Conservation (phyloP, 768 basidiomycete genomes). For the Omphalotus guepiniiformis region DNA sequence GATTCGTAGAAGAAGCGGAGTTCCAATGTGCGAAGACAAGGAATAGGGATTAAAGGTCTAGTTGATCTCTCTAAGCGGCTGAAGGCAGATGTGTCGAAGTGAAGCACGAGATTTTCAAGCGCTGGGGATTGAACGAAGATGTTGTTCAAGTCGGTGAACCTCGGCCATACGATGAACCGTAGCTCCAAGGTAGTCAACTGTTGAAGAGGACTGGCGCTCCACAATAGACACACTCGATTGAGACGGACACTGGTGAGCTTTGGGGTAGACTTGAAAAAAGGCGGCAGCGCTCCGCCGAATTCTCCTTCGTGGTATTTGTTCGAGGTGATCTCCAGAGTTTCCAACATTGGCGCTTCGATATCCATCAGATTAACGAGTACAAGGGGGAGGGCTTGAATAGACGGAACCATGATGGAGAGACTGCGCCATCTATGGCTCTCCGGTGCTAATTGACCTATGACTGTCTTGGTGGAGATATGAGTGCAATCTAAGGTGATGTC, state of each 20-base stretch:
- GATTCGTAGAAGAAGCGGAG: constrained; percentile 9
- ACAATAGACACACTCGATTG: constrained; percentile 9
- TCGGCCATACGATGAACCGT: constrained; percentile 11
- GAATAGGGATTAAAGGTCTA: constrained; percentile 10
- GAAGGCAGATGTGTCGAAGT: constrained; percentile 11
- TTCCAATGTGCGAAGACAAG: constrained; percentile 10
- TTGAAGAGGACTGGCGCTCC: constrained; percentile 10
- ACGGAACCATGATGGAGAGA: constrained; percentile 8
- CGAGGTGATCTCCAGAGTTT: constrained; percentile 10
- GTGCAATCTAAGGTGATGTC: constrained; percentile 11
- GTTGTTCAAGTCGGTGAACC: constrained; percentile 6
- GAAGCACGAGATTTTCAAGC: constrained; percentile 10
- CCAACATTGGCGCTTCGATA: constrained; percentile 6
- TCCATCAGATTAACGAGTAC: constrained; percentile 6
- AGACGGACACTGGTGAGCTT: constrained; percentile 9
- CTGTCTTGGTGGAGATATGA: constrained; percentile 6
- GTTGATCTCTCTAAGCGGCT: constrained; percentile 7
- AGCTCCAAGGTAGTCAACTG: constrained; percentile 10
- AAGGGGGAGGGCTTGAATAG: constrained; percentile 3
- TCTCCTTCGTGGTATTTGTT: constrained; percentile 13
- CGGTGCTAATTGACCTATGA: constrained; percentile 5
- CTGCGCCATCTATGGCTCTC: constrained; percentile 8
- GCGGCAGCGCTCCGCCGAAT: not conserved
- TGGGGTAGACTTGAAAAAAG: constrained; percentile 4
- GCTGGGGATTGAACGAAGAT: constrained; percentile 9